Conservation (phyloP, 768 basidiomycete genomes). For the Dendrothele bispora region DNA sequence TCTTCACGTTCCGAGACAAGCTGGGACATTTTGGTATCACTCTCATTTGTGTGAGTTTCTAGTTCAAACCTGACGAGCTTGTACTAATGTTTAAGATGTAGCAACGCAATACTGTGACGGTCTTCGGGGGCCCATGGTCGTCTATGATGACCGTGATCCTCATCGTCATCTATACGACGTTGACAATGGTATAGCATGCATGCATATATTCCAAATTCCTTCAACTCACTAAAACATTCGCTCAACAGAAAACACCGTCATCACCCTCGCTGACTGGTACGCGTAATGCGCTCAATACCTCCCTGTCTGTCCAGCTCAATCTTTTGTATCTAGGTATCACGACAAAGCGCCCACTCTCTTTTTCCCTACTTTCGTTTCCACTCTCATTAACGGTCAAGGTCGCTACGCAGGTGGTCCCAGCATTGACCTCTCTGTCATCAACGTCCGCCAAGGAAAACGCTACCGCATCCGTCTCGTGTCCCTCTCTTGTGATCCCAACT, state of each 20-base stretch:
- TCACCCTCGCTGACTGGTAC: constrained; percentile 53
- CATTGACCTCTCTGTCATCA: constrained; percentile 15
- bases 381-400: constrained; percentile 48
- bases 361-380: constrained; percentile 29
- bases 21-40: constrained; percentile 34
- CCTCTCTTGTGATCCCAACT: constrained; percentile 27
- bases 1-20: constrained; percentile 27
- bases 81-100: too few relatives aligned
- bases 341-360: too few relatives aligned
- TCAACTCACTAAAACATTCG: too few relatives aligned
- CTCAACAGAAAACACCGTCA: constrained; percentile 41
- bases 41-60: constrained; percentile 30
- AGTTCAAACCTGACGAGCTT: too few relatives aligned
- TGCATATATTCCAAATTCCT: too few relatives aligned
- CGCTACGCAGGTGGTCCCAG: constrained; percentile 36
- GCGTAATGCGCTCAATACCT: too few relatives aligned
- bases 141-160: constrained; percentile 29
- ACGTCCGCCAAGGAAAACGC: constrained; percentile 16
- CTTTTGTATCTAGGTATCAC: too few relatives aligned
- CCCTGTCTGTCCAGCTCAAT: too few relatives aligned
- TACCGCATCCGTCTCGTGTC: constrained; percentile 32
- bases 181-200: too few relatives aligned
- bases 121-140: constrained; percentile 21
- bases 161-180: constrained; percentile 26
- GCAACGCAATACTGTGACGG: constrained; percentile 40